phyloP scores from a whole-genome alignment of 2,329 filamentous ascomycete species.

The Trichoderma sp. region DNA sequence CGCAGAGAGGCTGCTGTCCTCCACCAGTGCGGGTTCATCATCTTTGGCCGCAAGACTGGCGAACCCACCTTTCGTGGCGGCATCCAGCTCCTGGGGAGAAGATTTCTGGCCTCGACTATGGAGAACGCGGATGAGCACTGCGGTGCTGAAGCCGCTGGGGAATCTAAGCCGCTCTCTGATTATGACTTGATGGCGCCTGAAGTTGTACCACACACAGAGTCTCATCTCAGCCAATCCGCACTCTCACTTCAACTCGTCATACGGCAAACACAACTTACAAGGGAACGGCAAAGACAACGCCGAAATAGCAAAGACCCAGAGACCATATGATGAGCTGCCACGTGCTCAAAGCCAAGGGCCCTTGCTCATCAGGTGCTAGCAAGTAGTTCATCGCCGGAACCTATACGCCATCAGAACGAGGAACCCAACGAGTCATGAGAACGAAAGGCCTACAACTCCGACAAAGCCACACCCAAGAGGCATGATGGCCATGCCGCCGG shows the following conservation, averaged over 20 bases:
- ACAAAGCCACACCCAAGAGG: slow-evolving; percentile 94
- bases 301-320: slow-evolving; percentile 90
- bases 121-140: slow-evolving; percentile 84
- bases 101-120: slow-evolving; percentile 57
- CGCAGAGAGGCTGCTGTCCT: slow-evolving; percentile 27
- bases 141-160: slow-evolving; percentile 92
- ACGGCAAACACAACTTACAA: slow-evolving; percentile 44
- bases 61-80: slow-evolving; percentile 39
- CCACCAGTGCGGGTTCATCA: slow-evolving; percentile 17
- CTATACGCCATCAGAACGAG: slow-evolving; percentile 29
- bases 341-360: slow-evolving; percentile 67
- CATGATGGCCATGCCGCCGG: slow-evolving; percentile 94
- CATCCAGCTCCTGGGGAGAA: slow-evolving; percentile 34
- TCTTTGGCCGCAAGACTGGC: slow-evolving; percentile 41
- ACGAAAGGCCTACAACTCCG: slow-evolving; percentile 61
- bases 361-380: slow-evolving; percentile 71
- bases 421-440: background rate
- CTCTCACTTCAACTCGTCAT: background rate
- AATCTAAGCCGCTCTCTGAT: slow-evolving; percentile 90
- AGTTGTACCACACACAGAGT: background rate
- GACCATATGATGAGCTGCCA: slow-evolving; percentile 86
- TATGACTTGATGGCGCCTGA: slow-evolving; percentile 78
- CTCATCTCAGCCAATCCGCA: background rate
- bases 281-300: slow-evolving; percentile 93
- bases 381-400: slow-evolving; percentile 90